Evolutionary conservation across 495 filamentous ascomycete genomes (phyloP), one percentile per base, ranked within the genome.

Genomic region (Clohesyomyces aquaticus): DNA sequence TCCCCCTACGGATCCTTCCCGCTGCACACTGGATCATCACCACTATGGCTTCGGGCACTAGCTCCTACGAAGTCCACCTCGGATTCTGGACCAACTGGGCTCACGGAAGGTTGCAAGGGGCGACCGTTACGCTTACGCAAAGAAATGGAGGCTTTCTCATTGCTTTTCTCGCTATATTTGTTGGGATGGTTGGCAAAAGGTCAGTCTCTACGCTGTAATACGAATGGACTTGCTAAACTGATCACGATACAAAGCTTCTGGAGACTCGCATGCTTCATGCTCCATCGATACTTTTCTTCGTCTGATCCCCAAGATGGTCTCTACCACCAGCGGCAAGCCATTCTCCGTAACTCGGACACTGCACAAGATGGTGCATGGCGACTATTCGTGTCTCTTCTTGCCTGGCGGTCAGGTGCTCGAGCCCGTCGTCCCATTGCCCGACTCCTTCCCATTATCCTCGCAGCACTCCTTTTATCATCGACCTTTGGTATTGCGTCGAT

Each of bases 61-160:
- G 14, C 14, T 38, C 25, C 8, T 65, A 59, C 32, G 35, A 32
- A 3, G 60, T 68, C 25, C 55, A 68, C 49, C 18, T 69, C 9
- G 79, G 78, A 23, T 51, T 64, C 35, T 81, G 79, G 79, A 75
- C 75, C 48, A 79, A 81, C 54, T 79, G 77, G 74, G 73, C 73
- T 19, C 71, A 72, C 35, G 75, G 73, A 2, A 53, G 19, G 16
- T 19, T 77, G 19, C 53, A 68, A 16, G 79, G 79, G 19, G 71
- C 78, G 1, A 81, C 78, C 0, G 42, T 79, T 49, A 81, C 78
- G 10, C 55, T 80, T 1, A 70, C 64, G 8, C 51, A 67, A 55
- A 51, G 55, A 1, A 45, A 76, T 61, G 78, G 72, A 11, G 75
- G 61, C 12, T 49, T 80, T 29, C 64, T 81, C 10, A 76, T 71